phyloP scores from a whole-genome alignment of 768 basidiomycete species.

The Cystoderma amianthinum region DNA sequence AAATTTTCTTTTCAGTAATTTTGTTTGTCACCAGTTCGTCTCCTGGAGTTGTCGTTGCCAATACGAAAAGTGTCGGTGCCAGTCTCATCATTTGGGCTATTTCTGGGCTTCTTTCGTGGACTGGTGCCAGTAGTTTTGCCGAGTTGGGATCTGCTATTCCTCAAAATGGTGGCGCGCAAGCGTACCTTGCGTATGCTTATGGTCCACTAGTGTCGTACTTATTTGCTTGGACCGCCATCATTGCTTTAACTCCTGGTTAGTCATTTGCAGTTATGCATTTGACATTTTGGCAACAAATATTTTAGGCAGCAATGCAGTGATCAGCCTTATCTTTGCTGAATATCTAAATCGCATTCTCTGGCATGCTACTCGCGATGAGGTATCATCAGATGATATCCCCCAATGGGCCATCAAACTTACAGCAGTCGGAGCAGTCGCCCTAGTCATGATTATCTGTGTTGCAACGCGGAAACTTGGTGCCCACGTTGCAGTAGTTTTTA shows the following conservation, averaged over 20 bases:
- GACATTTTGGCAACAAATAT: background rate
- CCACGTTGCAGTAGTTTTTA: constrained; percentile 81
- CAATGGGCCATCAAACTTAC: constrained; percentile 90
- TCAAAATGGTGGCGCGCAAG: constrained; percentile 62
- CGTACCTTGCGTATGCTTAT: constrained; percentile 87
- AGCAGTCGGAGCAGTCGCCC: constrained; percentile 62
- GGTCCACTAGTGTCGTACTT: constrained; percentile 84
- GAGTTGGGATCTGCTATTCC: constrained; percentile 90
- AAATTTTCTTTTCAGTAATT: constrained; percentile 1
- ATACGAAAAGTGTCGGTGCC: constrained; percentile 85
- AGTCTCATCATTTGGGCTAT: constrained; percentile 81
- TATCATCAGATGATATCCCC: constrained; percentile 74
- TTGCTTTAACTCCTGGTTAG: constrained; percentile 77
- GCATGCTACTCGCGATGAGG: constrained; percentile 62
- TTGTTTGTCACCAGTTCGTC: constrained; percentile 63
- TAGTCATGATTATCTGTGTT: constrained; percentile 75
- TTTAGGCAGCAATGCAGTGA: constrained; percentile 71
- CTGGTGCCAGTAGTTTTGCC: constrained; percentile 90
- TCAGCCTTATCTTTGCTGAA: constrained; percentile 86
- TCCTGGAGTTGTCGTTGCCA: constrained; percentile 86
- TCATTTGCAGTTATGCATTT: constrained; percentile 1
- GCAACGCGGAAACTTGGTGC: constrained; percentile 74
- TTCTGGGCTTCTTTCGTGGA: constrained; percentile 87
- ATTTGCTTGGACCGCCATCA: constrained; percentile 93
- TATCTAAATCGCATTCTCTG: constrained; percentile 89